phyloP scores from a whole-genome alignment of 2,329 filamentous ascomycete species.

The Colletotrichum chlorophyti region DNA sequence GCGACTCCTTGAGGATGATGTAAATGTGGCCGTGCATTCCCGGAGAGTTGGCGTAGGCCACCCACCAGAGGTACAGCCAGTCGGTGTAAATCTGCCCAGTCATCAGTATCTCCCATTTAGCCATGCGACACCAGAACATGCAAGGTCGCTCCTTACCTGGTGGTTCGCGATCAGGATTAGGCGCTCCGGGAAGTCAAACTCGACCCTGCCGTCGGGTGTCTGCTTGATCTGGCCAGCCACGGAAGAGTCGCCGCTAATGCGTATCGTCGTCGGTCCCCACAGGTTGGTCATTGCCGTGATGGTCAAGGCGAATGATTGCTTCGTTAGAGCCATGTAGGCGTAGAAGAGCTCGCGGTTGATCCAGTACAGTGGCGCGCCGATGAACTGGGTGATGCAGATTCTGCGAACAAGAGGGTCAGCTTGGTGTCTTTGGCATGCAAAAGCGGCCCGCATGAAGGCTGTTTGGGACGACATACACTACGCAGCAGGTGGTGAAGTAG shows the following conservation, averaged over 20 bases:
- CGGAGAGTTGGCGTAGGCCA: slow-evolving; percentile 79
- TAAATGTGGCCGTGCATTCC: slow-evolving; percentile 86
- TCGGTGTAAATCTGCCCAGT: slow-evolving; percentile 76
- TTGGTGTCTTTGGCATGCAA: background rate
- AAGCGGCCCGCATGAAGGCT: background rate
- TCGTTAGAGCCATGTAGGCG: slow-evolving; percentile 86
- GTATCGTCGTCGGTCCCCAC: slow-evolving; percentile 84
- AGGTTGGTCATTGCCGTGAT: slow-evolving; percentile 83
- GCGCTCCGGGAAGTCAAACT: slow-evolving; percentile 82
- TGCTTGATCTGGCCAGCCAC: slow-evolving; percentile 77
- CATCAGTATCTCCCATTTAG: slow-evolving; percentile 26
- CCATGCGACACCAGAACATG: background rate
- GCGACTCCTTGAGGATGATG: slow-evolving; percentile 88
- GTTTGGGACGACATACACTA: slow-evolving; percentile 50
- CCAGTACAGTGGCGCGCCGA: slow-evolving; percentile 79
- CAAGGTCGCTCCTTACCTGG: slow-evolving; percentile 57
- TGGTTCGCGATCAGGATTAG: slow-evolving; percentile 88
- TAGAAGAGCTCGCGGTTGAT: slow-evolving; percentile 81
- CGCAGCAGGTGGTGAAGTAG: slow-evolving; percentile 58
- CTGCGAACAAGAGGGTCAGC: slow-evolving; percentile 43
- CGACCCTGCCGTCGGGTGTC: slow-evolving; percentile 73
- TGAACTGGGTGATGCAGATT: slow-evolving; percentile 74
- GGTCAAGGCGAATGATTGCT: slow-evolving; percentile 81
- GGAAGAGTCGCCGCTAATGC: slow-evolving; percentile 83
- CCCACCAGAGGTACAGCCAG: slow-evolving; percentile 94